A percentile compares a stretch with the other conserved stretches of the same genome.
These are phyloP conservation scores for Penicillium ochrochloron DNA, from an alignment of 495 filamentous ascomycete species.

Conservation along the genomic window DNA sequence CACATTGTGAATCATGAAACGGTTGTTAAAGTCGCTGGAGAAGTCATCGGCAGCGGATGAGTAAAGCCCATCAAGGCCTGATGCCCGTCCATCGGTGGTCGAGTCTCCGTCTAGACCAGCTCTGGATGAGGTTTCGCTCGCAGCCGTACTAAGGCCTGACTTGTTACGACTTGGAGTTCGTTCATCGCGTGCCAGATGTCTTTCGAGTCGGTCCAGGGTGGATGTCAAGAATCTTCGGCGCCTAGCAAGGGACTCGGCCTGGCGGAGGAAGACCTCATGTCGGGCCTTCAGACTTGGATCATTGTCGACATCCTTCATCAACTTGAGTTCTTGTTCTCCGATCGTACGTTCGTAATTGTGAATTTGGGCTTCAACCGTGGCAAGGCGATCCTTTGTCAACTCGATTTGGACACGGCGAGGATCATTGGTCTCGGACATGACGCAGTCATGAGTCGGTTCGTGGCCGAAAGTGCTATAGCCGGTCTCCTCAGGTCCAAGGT, in stretches of 20 bases:
- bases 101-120: slow-evolving; percentile 54
- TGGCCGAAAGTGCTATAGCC: slow-evolving; percentile 85
- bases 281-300: slow-evolving; percentile 59
- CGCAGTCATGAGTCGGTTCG: slow-evolving; percentile 90
- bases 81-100: slow-evolving; percentile 43
- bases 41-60: slow-evolving; percentile 62
- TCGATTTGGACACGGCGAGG: slow-evolving; percentile 87
- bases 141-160: slow-evolving; percentile 38
- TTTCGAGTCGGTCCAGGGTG: slow-evolving; percentile 70
- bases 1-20: slow-evolving; percentile 96
- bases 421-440: slow-evolving; percentile 93
- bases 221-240: slow-evolving; percentile 78
- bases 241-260: slow-evolving; percentile 68
- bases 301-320: slow-evolving; percentile 58
- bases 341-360: slow-evolving; percentile 67
- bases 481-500: slow-evolving; percentile 68
- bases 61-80: slow-evolving; percentile 47
- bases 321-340: slow-evolving; percentile 66
- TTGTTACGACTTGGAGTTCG: slow-evolving; percentile 29
- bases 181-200: slow-evolving; percentile 53
- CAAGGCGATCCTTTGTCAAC: slow-evolving; percentile 78
- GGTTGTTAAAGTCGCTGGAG: slow-evolving; percentile 93
- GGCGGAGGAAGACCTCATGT: slow-evolving; percentile 69
- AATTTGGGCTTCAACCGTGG: slow-evolving; percentile 77
- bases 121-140: slow-evolving; percentile 52